Conservation (phyloP, 2,329 filamentous ascomycete genomes). For the Aspergillus carbonarius region DNA sequence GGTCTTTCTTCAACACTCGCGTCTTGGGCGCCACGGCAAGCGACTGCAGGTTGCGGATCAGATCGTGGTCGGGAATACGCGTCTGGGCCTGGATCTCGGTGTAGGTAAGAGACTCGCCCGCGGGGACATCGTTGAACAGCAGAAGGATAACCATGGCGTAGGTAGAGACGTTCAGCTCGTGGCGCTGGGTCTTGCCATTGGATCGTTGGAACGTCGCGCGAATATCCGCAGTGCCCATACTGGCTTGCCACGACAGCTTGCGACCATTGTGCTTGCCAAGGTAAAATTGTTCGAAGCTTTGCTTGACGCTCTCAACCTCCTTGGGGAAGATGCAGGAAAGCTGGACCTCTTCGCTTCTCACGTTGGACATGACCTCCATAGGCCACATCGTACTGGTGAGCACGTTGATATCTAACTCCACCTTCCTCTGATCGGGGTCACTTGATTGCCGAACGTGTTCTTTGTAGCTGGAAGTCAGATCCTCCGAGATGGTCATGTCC, state of each 20-base stretch:
- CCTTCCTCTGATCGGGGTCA: slow-evolving; percentile 59
- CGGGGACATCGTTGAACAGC: slow-evolving; percentile 77
- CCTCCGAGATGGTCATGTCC: slow-evolving; percentile 85
- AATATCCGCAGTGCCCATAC: slow-evolving; percentile 82
- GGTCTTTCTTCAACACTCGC: slow-evolving; percentile 75
- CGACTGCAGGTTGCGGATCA: slow-evolving; percentile 76
- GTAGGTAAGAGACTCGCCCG: slow-evolving; percentile 53
- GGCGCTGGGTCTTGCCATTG: slow-evolving; percentile 70
- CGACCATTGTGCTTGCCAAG: slow-evolving; percentile 82
- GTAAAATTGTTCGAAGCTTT: slow-evolving; percentile 88
- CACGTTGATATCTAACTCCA: slow-evolving; percentile 81
- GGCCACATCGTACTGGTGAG: slow-evolving; percentile 96
- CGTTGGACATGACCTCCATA: slow-evolving; percentile 73
- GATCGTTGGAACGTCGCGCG: slow-evolving; percentile 73
- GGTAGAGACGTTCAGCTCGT: slow-evolving; percentile 89
- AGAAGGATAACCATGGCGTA: slow-evolving; percentile 88
- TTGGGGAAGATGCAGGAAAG: slow-evolving; percentile 68
- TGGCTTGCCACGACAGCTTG: slow-evolving; percentile 77
- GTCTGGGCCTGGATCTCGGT: slow-evolving; percentile 83
- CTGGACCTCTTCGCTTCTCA: slow-evolving; percentile 50
- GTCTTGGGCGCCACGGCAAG: slow-evolving; percentile 82
- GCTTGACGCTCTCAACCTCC: slow-evolving; percentile 71
- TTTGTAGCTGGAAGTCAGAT: slow-evolving; percentile 75
- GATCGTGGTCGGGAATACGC: slow-evolving; percentile 71
- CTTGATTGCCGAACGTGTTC: slow-evolving; percentile 62